These are phyloP conservation scores for Sherardia arvensis DNA, from an alignment of 257 asterid species.

Conservation along the genomic window DNA sequence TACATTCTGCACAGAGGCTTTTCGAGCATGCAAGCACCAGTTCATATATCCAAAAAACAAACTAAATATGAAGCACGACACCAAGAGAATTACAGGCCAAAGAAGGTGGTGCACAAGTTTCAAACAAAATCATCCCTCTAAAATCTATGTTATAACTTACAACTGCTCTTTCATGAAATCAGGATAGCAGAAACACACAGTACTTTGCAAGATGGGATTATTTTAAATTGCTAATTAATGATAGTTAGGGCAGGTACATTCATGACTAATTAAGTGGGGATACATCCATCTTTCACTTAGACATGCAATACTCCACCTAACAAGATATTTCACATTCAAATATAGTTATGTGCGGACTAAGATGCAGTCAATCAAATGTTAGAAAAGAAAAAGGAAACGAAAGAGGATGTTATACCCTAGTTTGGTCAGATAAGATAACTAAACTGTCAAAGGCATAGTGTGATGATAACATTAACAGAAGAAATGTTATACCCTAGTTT, in stretches of 20 bases:
- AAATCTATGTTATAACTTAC: not conserved
- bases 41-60: not conserved
- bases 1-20: no score
- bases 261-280: not conserved
- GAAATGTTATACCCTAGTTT: constrained; percentile 61
- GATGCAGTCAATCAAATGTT: not conserved
- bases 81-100: not conserved
- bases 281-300: not conserved
- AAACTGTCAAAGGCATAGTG: not conserved
- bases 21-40: no score
- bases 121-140: not conserved
- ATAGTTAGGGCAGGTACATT: not conserved
- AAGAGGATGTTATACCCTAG: no score
- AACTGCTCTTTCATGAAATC: not conserved
- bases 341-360: not conserved
- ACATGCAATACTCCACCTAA: not conserved
- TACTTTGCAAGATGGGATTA: not conserved
- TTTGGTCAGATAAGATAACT: not conserved
- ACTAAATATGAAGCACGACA: not conserved
- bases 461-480: no score
- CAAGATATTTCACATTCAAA: not conserved
- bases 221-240: not conserved
- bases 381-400: no score
- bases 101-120: not conserved
- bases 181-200: not conserved